Conservation (phyloP, 106 monocot species). For the Acanthochlamys bracteata region DNA sequence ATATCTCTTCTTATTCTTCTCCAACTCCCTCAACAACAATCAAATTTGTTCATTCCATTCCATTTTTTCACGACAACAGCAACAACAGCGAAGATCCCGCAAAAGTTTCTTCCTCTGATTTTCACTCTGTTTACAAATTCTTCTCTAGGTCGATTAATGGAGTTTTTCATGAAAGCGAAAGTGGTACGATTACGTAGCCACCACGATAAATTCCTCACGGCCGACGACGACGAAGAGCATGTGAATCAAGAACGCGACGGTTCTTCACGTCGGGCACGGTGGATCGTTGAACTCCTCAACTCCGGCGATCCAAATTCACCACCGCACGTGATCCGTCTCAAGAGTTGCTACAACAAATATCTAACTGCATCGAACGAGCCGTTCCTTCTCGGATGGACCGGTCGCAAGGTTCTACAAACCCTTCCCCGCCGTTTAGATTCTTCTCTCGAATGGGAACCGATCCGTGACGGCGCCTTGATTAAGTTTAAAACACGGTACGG, state of each 20-base stretch:
- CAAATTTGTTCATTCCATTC: no score
- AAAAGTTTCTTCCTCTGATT: no score
- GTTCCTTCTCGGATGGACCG: slow-evolving; percentile 72
- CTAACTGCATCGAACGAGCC: slow-evolving; percentile 82
- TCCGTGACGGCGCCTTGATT: slow-evolving; percentile 54
- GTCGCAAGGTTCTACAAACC: slow-evolving; percentile 68
- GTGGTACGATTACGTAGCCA: slow-evolving; percentile 40
- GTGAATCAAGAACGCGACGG: slow-evolving; percentile 45
- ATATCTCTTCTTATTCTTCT: no score
- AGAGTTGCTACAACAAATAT: slow-evolving; percentile 53
- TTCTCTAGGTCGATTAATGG: slow-evolving; percentile 22
- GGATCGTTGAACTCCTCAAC: slow-evolving; percentile 29
- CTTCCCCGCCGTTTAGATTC: slow-evolving; percentile 56
- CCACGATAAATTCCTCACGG: slow-evolving; percentile 57
- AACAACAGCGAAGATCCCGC: no score
- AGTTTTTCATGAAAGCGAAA: slow-evolving; percentile 40
- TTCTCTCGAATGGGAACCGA: slow-evolving; percentile 92
- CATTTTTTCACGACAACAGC: no score
- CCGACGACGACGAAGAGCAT: slow-evolving; percentile 47
- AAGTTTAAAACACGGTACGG: slow-evolving; percentile 52
- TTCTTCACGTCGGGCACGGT: slow-evolving; percentile 15
- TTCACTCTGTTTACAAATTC: no score
- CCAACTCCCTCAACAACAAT: no score
- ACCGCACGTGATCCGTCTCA: slow-evolving; percentile 37
- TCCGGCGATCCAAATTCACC: neutral